These are phyloP conservation scores for Phytopythium boreale DNA, from an alignment of 352 stramenopile species.

Conservation along the genomic window DNA sequence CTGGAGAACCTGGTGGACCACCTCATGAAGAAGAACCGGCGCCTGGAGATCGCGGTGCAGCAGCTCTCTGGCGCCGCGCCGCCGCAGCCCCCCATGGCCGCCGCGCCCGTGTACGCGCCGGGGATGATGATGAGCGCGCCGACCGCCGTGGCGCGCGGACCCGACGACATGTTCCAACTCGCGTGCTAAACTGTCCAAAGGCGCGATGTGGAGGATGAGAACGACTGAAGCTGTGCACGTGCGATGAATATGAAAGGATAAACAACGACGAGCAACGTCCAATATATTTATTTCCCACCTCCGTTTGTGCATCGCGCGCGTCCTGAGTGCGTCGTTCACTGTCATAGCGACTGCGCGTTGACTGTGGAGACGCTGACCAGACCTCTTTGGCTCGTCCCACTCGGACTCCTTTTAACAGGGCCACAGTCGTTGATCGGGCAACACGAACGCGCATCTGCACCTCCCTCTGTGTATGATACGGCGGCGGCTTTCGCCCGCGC, in stretches of 20 bases:
- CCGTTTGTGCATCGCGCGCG: background rate
- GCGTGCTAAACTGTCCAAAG: slow-evolving; percentile 1
- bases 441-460: too few relatives aligned
- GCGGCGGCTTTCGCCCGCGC: too few relatives aligned
- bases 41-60: slow-evolving; percentile 8
- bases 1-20: slow-evolving; percentile 17
- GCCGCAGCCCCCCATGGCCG: background rate
- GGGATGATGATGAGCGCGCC: background rate
- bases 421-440: too few relatives aligned
- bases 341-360: too few relatives aligned
- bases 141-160: background rate
- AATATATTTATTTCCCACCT: slow-evolving; percentile 3
- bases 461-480: too few relatives aligned
- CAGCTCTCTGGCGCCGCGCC: slow-evolving; percentile 5
- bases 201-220: background rate
- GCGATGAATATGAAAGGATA: background rate
- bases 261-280: background rate
- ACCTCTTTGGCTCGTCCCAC: too few relatives aligned
- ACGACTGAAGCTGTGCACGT: background rate
- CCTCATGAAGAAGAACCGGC: slow-evolving; percentile 13
- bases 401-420: too few relatives aligned
- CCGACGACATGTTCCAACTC: slow-evolving; percentile 5
- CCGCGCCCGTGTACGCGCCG: slow-evolving; percentile 2
- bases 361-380: too few relatives aligned
- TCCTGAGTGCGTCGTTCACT: too few relatives aligned